Evolutionary conservation across 2,329 filamentous ascomycete genomes (phyloP).

Genomic region (Cordyceps tenuipes): DNA sequence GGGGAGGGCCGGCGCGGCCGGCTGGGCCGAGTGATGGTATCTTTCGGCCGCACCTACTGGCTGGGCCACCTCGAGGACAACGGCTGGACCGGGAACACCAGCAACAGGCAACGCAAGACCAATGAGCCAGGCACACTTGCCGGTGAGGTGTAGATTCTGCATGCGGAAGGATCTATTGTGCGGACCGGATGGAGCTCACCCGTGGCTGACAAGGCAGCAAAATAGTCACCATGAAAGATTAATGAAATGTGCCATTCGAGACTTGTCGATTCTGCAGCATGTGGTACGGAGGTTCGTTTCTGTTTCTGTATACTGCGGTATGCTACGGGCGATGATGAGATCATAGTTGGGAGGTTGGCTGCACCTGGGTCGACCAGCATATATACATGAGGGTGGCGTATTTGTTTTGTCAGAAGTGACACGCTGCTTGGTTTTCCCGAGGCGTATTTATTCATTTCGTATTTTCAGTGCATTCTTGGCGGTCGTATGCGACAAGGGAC

Average conservation of each 20-base stretch:
- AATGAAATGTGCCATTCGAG: neutral
- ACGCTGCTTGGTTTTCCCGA: neutral
- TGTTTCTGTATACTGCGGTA: neutral
- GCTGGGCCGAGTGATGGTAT: slow-evolving; percentile 71
- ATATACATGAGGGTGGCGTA: neutral
- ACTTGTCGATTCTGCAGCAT: neutral
- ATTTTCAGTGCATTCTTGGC: neutral
- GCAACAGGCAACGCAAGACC: slow-evolving; percentile 46
- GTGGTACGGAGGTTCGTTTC: neutral
- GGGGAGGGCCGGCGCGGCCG: slow-evolving; percentile 73
- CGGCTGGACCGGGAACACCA: slow-evolving; percentile 58
- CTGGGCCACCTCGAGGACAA: slow-evolving; percentile 58
- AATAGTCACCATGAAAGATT: neutral
- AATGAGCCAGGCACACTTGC: slow-evolving; percentile 27
- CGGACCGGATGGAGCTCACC: neutral
- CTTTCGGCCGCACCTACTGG: slow-evolving; percentile 71
- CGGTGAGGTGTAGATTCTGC: slow-evolving; percentile 21
- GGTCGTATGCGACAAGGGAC: neutral
- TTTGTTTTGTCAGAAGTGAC: neutral
- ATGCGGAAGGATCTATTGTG: neutral
- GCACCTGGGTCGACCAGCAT: neutral
- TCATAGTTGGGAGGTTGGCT: neutral
- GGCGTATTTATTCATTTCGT: neutral
- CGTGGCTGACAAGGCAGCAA: neutral
- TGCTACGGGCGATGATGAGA: neutral